A percentile compares a stretch with the other conserved stretches of the same genome.
These are phyloP conservation scores for Alternaria angustiovoidea DNA, from an alignment of 2,329 filamentous ascomycete genomes.

Conservation along the genomic window DNA sequence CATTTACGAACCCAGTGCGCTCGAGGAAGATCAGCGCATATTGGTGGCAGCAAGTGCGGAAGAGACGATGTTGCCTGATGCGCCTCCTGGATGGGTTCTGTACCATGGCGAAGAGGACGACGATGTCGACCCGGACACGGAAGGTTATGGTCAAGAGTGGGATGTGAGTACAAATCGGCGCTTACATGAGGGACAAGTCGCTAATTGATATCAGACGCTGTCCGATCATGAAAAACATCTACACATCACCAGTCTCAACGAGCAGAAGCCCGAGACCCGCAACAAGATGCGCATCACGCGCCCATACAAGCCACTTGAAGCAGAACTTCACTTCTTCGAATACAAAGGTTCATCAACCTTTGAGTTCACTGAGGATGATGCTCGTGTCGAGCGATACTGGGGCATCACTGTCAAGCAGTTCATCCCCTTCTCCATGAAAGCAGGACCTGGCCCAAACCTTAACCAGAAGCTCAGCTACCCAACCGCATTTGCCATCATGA, in stretches of 20 bases:
- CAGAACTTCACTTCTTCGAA: background rate
- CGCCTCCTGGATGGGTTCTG: conserved; percentile 3
- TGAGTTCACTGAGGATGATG: background rate
- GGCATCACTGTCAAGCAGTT: conserved; percentile 3
- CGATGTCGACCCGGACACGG: conserved; percentile 10
- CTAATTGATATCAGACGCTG: background rate
- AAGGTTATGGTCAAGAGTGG: conserved; percentile 12
- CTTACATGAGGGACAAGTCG: rapidly evolving
- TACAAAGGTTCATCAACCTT: background rate
- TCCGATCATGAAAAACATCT: conserved; percentile 20
- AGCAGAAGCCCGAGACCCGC: conserved; percentile 9
- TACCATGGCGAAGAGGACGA: conserved; percentile 22
- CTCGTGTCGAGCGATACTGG: conserved; percentile 14
- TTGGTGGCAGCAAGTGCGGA: conserved; percentile 8
- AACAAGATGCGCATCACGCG: conserved; percentile 22
- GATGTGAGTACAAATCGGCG: background rate
- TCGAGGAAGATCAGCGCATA: conserved; percentile 20
- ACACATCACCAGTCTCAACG: conserved; percentile 14
- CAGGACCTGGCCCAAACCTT: background rate
- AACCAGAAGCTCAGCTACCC: background rate
- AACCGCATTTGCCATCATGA: background rate
- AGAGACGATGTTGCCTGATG: conserved; percentile 20
- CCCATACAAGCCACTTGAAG: conserved; percentile 4
- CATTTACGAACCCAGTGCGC: conserved; percentile 12
- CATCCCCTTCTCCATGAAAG: conserved; percentile 2